Evolutionary conservation across 306 rosid genomes (phyloP).

Genomic region (Carpinus fangiana): DNA sequence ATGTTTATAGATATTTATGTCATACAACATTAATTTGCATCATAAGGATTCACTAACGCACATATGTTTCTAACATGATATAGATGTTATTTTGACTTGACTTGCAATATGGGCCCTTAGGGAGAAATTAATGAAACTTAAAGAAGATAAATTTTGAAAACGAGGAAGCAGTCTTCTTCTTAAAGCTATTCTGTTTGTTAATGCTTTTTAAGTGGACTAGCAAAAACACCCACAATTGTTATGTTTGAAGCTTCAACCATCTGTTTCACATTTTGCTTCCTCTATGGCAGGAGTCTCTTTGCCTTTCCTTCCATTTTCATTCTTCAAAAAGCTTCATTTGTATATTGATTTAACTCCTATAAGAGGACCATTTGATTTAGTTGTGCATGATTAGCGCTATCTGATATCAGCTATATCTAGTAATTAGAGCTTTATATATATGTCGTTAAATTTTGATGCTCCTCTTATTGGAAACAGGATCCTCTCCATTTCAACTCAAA

Average conservation of each 20-base stretch:
- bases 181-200: neutral
- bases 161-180: neutral
- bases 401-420: neutral
- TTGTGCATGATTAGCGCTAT: neutral
- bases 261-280: conserved; percentile 2
- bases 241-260: neutral
- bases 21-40: neutral
- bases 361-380: neutral
- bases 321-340: neutral
- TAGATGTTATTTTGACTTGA: neutral
- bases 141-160: neutral
- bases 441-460: neutral
- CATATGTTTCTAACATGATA: neutral
- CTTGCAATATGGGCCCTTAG: neutral
- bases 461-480: neutral
- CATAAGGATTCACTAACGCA: neutral
- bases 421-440: neutral
- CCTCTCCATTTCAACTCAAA: no score
- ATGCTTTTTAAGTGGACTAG: conserved; percentile 12
- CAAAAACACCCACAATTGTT: neutral
- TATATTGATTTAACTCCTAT: neutral
- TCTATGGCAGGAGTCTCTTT: neutral
- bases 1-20: neutral
- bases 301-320: neutral
- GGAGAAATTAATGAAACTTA: neutral